A percentile compares a stretch with the other conserved stretches of the same genome.
These are phyloP conservation scores for Polyporus tsugae DNA, from an alignment of 1,284 basidiomycete species.

Conservation along the genomic window DNA sequence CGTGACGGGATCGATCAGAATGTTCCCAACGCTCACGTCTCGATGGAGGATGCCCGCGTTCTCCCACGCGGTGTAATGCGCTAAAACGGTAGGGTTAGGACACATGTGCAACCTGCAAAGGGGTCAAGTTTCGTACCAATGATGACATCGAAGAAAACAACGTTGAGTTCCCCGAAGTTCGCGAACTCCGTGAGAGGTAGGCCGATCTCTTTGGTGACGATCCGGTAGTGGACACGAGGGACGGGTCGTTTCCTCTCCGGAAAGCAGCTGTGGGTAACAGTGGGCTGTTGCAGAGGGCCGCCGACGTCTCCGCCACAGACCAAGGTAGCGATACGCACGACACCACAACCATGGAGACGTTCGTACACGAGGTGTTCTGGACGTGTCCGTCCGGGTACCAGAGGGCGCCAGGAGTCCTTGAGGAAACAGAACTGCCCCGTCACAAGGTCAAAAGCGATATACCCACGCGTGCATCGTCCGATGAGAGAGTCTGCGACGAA, in stretches of 20 bases:
- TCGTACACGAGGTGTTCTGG: conserved; percentile 20
- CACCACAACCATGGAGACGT: not conserved
- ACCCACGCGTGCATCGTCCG: conserved; percentile 18
- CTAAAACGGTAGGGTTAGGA: not conserved
- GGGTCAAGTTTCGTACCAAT: not conserved
- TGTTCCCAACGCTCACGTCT: conserved; percentile 22
- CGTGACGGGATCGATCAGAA: conserved; percentile 15
- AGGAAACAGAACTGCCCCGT: conserved; percentile 7
- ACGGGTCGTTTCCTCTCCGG: not conserved
- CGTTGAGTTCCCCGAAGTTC: not conserved
- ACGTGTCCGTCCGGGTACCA: conserved; percentile 5
- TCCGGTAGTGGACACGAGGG: conserved; percentile 15
- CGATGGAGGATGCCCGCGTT: conserved; percentile 10
- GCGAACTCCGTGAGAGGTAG: conserved; percentile 5
- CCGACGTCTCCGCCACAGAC: conserved; percentile 23
- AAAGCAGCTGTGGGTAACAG: not conserved
- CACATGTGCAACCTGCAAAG: not conserved
- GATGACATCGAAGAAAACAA: not conserved
- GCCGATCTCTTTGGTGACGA: conserved; percentile 10
- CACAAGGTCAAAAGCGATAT: conserved; percentile 10
- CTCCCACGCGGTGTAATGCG: conserved; percentile 11
- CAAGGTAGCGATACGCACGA: conserved; percentile 1
- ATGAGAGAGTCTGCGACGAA: conserved; percentile 9
- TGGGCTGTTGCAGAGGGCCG: conserved; percentile 9
- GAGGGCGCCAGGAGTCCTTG: conserved; percentile 23